A percentile compares a stretch with the other conserved stretches of the same genome.
These are phyloP conservation scores for Glarea lozoyensis DNA, from an alignment of 495 filamentous ascomycete genomes.

Conservation along the genomic window DNA sequence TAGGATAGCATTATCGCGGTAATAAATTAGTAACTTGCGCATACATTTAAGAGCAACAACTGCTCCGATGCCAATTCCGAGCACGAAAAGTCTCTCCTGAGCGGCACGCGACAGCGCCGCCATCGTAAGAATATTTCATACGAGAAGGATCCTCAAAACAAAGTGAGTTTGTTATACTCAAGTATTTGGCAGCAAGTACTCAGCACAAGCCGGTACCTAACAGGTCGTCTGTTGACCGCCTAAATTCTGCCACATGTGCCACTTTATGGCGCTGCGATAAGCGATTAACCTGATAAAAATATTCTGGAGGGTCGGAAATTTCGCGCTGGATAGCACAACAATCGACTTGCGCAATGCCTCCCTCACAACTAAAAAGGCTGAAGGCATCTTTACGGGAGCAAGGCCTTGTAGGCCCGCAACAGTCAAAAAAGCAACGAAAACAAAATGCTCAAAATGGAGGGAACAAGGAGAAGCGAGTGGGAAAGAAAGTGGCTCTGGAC, in stretches of 20 bases:
- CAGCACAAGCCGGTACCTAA: too few relatives aligned
- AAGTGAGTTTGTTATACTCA: too few relatives aligned
- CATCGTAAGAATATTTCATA: too few relatives aligned
- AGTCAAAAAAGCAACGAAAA: constrained; percentile 86
- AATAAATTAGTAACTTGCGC: constrained; percentile 30
- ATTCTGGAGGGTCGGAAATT: constrained; percentile 20
- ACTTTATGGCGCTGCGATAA: constrained; percentile 14
- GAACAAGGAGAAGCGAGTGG: constrained; percentile 52
- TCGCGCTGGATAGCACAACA: neutral
- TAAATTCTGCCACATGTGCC: constrained; percentile 6
- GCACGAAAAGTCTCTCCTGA: constrained; percentile 35
- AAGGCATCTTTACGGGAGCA: constrained; percentile 82
- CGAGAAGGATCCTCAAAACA: too few relatives aligned
- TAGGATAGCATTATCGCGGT: constrained; percentile 38
- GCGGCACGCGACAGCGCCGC: constrained; percentile 18
- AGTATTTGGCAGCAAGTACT: too few relatives aligned
- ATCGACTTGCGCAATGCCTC: constrained; percentile 65
- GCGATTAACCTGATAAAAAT: constrained; percentile 22
- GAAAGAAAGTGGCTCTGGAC: constrained; percentile 64
- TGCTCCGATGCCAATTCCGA: constrained; percentile 29
- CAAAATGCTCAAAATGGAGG: constrained; percentile 57
- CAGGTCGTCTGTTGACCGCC: neutral
- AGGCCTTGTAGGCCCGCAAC: constrained; percentile 77
- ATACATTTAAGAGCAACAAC: constrained; percentile 28
- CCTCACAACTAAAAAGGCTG: constrained; percentile 92